Percentiles rank a stretch among this genome's conserved stretches.
Evolutionary conservation across 2,329 filamentous ascomycete genomes (phyloP).

Genomic region (Ophiostoma sp.): DNA sequence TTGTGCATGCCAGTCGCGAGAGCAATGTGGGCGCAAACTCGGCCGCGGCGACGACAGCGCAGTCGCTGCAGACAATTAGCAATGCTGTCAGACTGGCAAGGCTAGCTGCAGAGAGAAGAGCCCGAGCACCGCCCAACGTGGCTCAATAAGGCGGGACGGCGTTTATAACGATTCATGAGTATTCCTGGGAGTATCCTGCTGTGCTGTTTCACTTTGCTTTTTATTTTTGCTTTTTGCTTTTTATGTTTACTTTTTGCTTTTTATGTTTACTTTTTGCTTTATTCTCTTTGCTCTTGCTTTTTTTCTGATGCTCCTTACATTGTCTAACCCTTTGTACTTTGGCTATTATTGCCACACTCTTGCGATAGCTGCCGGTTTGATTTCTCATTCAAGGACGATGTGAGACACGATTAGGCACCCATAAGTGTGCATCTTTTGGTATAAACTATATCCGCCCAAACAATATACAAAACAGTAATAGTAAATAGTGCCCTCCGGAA

Average conservation of each 20-base stretch:
- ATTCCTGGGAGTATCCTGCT: not conserved
- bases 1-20: constrained; percentile 31
- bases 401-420: not conserved
- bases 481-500: constrained; percentile 18
- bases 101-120: constrained; percentile 20
- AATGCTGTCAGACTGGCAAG: constrained; percentile 50
- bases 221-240: constrained; percentile 17
- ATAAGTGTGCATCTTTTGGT: not conserved
- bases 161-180: not conserved
- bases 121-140: constrained; percentile 31
- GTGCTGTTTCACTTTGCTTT: not conserved
- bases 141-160: not conserved
- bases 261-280: not conserved
- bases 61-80: constrained; percentile 49
- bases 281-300: not conserved
- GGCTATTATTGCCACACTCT: no score
- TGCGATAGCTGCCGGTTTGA: no score
- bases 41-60: constrained; percentile 42
- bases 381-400: no score
- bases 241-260: not conserved
- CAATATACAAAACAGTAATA: constrained; percentile 9
- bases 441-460: constrained; percentile 6
- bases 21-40: constrained; percentile 41
- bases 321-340: no score
- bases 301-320: no score